Evolutionary conservation across 2,329 filamentous ascomycete species (phyloP), one percentile per base, ranked within the genome.

Genomic region (Colletotrichum somersetense): DNA sequence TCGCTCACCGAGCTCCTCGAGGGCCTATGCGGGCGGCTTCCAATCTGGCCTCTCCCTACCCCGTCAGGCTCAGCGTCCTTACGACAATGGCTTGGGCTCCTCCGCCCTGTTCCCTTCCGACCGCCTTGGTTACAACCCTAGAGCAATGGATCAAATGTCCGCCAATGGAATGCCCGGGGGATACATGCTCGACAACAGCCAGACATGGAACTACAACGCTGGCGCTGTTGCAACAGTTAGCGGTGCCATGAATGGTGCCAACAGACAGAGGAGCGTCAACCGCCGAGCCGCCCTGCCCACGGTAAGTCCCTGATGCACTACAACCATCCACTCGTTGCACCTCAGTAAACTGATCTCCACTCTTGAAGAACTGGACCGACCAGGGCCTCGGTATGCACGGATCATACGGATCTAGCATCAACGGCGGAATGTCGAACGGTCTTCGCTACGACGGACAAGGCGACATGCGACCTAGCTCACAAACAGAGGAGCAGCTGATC

Each of bases 401-500:
- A 56, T 78, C 84, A 59, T 78, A 80, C 50, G 80, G 79, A 56
- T 79, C 79, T 59, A 80, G 79, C 62, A 55, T 68, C 26, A 70
- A 72, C 66, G 35, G 55, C 53, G 64, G 64, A 23, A 76, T 85
- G 75, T 76, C 81, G 7, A 83, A 83, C 66, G 80, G 82, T n/a
- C 82, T 85, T n/a, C 82, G 84, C n/a, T 83, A 78, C 53, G 75
- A 75, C n/a, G 77, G 77, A 53, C 75, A 78, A 48, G 75, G 61
- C 38, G 79, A 80, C 56, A 80, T 84, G 78, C 77, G 79, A 71
- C 71, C 67, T 78, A 79, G 78, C 82, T 84, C 78, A 70, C 83
- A 74, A 76, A 83, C 78, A 72, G 88, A 91, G 68, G 96, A 97
- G 76, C 96, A 98, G 84, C 89, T 99, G 73, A 99, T 99, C 72